A percentile compares a stretch with the other conserved stretches of the same genome.
Conservation (phyloP, 164 flowering plant species). For the Amborella trichopoda region DNA sequence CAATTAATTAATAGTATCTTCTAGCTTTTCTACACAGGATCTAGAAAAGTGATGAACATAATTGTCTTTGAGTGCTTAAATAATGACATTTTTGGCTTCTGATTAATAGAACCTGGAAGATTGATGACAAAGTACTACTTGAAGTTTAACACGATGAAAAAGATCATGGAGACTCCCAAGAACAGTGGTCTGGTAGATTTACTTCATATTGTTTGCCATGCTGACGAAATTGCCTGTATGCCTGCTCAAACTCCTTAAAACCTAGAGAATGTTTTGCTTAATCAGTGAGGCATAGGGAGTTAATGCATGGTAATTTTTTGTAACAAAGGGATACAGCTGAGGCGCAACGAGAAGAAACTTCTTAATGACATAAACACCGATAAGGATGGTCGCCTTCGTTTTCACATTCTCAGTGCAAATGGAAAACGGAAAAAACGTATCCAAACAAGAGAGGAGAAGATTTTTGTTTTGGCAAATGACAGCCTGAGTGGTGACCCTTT, state of each 20-base stretch:
- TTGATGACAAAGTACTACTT: constrained; percentile 96
- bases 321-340: constrained; percentile 94
- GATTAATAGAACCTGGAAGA: constrained; percentile 95
- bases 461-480: constrained; percentile 85
- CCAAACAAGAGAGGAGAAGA: constrained; percentile 91
- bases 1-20: too few relatives aligned
- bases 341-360: constrained; percentile 94
- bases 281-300: neutral
- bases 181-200: constrained; percentile 77
- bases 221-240: constrained; percentile 89
- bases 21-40: too few relatives aligned
- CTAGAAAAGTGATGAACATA: too few relatives aligned
- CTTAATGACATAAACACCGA: constrained; percentile 79
- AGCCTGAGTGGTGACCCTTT: constrained; percentile 94
- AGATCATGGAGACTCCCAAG: constrained; percentile 58
- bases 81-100: too few relatives aligned
- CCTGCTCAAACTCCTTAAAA: constrained; percentile 5
- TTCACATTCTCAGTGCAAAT: constrained; percentile 73
- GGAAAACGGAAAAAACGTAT: constrained; percentile 85
- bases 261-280: neutral
- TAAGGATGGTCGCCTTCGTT: constrained; percentile 75
- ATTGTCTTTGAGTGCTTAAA: too few relatives aligned
- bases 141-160: constrained; percentile 87
- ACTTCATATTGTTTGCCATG: constrained; percentile 56
- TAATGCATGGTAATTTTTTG: neutral